Evolutionary conservation across 768 basidiomycete species (phyloP).

Genomic region (Pulveroboletus sp.): DNA sequence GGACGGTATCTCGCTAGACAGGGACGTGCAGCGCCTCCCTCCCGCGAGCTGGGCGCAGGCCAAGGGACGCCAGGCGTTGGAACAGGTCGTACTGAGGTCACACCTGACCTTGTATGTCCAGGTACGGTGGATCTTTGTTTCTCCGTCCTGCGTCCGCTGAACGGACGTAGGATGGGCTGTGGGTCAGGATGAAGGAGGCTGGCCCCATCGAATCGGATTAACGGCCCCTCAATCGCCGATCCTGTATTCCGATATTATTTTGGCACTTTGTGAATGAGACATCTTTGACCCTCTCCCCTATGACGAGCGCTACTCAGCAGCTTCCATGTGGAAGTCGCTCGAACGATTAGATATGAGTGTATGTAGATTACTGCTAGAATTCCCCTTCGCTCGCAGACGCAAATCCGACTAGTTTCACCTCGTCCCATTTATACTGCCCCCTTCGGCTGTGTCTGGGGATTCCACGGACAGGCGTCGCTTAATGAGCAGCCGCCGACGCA

Average conservation of each 20-base stretch:
- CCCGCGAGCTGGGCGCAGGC: constrained; percentile 32
- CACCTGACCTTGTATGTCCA: constrained; percentile 42
- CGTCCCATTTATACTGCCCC: constrained; percentile 20
- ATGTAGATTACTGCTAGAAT: constrained; percentile 23
- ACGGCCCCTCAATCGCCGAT: too few relatives aligned
- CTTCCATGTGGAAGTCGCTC: constrained; percentile 10
- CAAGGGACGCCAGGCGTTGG: constrained; percentile 34
- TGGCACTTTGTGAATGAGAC: too few relatives aligned
- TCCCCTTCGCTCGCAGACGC: neutral
- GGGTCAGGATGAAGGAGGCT: too few relatives aligned
- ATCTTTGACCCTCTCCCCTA: neutral
- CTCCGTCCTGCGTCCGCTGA: neutral
- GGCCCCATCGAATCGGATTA: constrained; percentile 8
- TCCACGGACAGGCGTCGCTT: constrained; percentile 93
- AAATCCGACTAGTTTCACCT: neutral
- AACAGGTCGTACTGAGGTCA: constrained; percentile 36
- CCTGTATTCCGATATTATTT: too few relatives aligned
- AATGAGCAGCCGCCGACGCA: constrained; percentile 80
- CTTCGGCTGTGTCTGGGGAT: constrained; percentile 27
- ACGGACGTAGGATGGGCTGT: constrained; percentile 18
- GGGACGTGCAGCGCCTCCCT: constrained; percentile 32
- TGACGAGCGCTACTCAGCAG: neutral
- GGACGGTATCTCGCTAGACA: constrained; percentile 37
- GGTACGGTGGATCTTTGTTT: constrained; percentile 22
- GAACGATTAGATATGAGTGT: constrained; percentile 29